Percentiles rank a stretch among this genome's conserved stretches.
Evolutionary conservation across 768 basidiomycete genomes (phyloP).

Genomic region (Agaricus subrufescens): DNA sequence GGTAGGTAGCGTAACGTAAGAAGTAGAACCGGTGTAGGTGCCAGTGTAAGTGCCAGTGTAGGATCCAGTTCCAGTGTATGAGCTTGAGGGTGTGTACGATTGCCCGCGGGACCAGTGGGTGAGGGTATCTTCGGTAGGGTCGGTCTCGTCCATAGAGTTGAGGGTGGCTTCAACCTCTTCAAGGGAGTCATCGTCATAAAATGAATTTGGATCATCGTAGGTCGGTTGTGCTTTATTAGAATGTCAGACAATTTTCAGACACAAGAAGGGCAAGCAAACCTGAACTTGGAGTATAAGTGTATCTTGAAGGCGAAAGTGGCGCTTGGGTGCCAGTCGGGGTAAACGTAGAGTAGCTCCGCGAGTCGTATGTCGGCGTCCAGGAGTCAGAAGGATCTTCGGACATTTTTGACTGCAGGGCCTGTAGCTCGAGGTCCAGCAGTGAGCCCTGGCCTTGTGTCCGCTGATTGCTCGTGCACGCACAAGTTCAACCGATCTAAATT

Average conservation of each 20-base stretch:
- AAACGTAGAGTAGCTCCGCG: conserved; percentile 48
- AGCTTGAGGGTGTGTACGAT: conserved; percentile 33
- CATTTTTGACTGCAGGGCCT: conserved; percentile 20
- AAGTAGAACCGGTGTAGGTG: conserved; percentile 43
- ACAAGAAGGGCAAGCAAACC: conserved; percentile 30
- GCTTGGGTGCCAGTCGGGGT: conserved; percentile 42
- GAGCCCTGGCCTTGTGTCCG: background rate
- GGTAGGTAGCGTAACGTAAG: conserved; percentile 40
- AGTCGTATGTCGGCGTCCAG: conserved; percentile 62
- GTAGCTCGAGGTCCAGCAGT: background rate
- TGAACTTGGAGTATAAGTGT: conserved; percentile 51
- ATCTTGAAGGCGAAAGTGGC: conserved; percentile 55
- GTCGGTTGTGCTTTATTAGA: background rate
- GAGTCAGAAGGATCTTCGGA: conserved; percentile 39
- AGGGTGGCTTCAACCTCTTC: conserved; percentile 72
- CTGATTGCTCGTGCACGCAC: conserved; percentile 6
- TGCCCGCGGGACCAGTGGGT: conserved; percentile 49
- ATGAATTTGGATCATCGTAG: conserved; percentile 31
- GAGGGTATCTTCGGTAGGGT: conserved; percentile 60
- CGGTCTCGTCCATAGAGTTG: conserved; percentile 61
- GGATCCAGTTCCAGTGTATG: conserved; percentile 29
- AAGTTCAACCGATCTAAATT: conserved; percentile 18
- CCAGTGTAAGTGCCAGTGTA: conserved; percentile 29
- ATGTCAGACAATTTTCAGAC: conserved; percentile 23
- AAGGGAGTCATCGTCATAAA: conserved; percentile 54